Conservation (phyloP, 805 yeast genomes). For the Barnettozyma pratensis region DNA sequence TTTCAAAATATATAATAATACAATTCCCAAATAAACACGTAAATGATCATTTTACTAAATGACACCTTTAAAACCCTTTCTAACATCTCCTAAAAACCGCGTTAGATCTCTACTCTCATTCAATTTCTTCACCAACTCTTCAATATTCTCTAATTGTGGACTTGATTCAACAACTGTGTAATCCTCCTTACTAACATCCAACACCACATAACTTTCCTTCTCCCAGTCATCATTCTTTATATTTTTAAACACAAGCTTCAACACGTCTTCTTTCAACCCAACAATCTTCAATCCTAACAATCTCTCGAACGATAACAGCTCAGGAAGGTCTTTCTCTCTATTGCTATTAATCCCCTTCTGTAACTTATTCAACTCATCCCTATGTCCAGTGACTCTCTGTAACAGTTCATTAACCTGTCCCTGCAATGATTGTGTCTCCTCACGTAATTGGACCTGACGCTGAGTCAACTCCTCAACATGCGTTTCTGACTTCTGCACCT, state of each 20-base stretch:
- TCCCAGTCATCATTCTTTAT: conserved; percentile 40
- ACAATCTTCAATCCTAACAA: conserved; percentile 52
- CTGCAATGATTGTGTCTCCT: conserved; percentile 26
- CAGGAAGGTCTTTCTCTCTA: conserved; percentile 43
- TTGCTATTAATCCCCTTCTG: conserved; percentile 37
- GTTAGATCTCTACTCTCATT: conserved; percentile 19
- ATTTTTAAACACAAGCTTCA: conserved; percentile 45
- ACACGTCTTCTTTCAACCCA: conserved; percentile 40
- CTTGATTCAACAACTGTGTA: conserved; percentile 32
- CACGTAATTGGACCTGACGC: conserved; percentile 31
- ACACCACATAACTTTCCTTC: conserved; percentile 36
- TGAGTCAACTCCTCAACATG: conserved; percentile 27
- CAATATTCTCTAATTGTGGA: conserved; percentile 33
- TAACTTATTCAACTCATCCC: conserved; percentile 29
- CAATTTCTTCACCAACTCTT: conserved; percentile 11
- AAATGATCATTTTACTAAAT: background rate
- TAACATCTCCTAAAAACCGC: conserved; percentile 18
- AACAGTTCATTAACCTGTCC: conserved; percentile 31
- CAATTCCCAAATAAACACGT: no score
- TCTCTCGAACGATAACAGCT: conserved; percentile 45
- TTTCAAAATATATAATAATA: no score
- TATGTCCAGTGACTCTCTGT: conserved; percentile 25
- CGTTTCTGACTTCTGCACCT: conserved; percentile 31
- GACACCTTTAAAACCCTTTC: conserved; percentile 15
- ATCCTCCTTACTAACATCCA: conserved; percentile 40